Evolutionary conservation across 2,329 filamentous ascomycete genomes (phyloP).

Genomic region (Drechslera avenae): DNA sequence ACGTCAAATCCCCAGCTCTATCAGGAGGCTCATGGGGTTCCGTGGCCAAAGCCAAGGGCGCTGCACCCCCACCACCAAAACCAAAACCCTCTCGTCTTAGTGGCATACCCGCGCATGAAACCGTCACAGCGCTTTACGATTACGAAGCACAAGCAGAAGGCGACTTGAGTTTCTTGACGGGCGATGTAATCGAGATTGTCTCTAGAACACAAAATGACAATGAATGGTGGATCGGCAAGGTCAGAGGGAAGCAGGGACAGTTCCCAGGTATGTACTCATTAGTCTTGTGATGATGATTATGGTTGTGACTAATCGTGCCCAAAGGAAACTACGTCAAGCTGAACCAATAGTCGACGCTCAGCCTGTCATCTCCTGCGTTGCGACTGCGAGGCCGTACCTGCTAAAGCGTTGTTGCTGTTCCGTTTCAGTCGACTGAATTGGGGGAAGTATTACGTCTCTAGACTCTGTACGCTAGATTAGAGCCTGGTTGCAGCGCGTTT

Average conservation of each 20-base stretch:
- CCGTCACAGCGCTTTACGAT: constrained; percentile 89
- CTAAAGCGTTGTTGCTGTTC: constrained; percentile 4
- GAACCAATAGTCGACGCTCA: constrained; percentile 30
- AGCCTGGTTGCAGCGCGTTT: no score
- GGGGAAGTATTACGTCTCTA: no score
- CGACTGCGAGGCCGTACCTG: constrained; percentile 20
- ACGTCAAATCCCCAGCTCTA: constrained; percentile 34
- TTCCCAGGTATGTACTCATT: constrained; percentile 77
- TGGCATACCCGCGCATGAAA: constrained; percentile 70
- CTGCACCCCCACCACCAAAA: constrained; percentile 57
- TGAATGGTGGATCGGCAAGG: constrained; percentile 92
- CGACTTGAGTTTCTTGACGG: constrained; percentile 86
- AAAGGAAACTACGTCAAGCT: constrained; percentile 52
- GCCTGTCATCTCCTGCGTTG: neutral
- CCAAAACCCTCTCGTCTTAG: constrained; percentile 74
- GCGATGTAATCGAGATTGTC: constrained; percentile 89
- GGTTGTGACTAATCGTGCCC: constrained; percentile 31
- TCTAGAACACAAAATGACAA: constrained; percentile 85
- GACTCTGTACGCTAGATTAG: no score
- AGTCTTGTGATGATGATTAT: neutral
- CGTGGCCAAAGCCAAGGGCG: constrained; percentile 55
- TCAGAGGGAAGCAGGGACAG: constrained; percentile 81
- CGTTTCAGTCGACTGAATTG: neutral
- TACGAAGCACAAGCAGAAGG: constrained; percentile 95
- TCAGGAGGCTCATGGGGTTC: constrained; percentile 50